Conservation (phyloP, 2,329 filamentous ascomycete species). For the Fusarium euwallaceae region DNA sequence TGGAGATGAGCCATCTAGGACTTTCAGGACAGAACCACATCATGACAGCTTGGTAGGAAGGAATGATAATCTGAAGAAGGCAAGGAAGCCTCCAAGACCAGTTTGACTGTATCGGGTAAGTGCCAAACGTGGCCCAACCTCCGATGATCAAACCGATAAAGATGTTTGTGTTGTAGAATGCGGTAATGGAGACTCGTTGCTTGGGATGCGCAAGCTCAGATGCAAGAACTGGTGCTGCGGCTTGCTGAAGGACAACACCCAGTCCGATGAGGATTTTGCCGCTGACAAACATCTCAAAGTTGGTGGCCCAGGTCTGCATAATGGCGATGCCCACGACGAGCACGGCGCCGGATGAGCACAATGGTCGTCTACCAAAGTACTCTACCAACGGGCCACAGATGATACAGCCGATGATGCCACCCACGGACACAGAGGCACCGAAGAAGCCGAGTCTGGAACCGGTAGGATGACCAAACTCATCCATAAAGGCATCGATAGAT, state of each 20-base stretch:
- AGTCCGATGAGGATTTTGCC: constrained; percentile 49
- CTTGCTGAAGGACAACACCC: constrained; percentile 44
- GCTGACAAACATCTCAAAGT: constrained; percentile 46
- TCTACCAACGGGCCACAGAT: constrained; percentile 51
- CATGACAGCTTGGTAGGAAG: constrained; percentile 14
- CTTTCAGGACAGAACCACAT: constrained; percentile 29
- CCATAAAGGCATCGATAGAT: constrained; percentile 51
- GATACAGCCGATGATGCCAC: constrained; percentile 49
- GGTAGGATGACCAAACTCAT: constrained; percentile 50
- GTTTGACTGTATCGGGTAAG: constrained; percentile 23
- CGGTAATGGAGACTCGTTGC: constrained; percentile 45
- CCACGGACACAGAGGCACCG: constrained; percentile 49
- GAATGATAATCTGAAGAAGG: constrained; percentile 33
- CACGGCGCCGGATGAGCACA: constrained; percentile 6
- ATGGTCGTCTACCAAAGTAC: constrained; percentile 49
- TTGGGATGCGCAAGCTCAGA: constrained; percentile 50
- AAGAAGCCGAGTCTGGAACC: constrained; percentile 47
- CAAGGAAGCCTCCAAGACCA: constrained; percentile 45
- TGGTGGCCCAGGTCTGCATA: constrained; percentile 20
- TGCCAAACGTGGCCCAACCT: constrained; percentile 44
- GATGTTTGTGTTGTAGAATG: constrained; percentile 37
- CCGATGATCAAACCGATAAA: constrained; percentile 38
- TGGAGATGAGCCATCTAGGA: constrained; percentile 46
- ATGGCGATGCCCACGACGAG: constrained; percentile 36
- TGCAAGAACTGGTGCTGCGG: constrained; percentile 44